Evolutionary conservation across 345 rosid species (phyloP), one percentile per base, ranked within the genome.

Genomic region (Brassica juncea): DNA sequence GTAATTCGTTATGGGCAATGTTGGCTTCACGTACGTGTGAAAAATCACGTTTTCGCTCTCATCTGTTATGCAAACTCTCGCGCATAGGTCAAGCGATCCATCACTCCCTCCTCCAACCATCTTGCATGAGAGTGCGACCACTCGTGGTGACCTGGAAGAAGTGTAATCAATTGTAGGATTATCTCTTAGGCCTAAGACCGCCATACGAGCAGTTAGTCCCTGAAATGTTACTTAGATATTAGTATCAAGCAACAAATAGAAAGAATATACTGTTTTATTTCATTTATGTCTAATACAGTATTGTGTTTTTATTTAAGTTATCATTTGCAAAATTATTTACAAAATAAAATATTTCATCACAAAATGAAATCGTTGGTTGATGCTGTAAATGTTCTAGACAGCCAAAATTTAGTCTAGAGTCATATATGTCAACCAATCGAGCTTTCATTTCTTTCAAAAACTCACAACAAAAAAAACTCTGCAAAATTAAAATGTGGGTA

Each of bases 11-110:
- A 94, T 88, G 1, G 88, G 89, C 73, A 89, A 74, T 16, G 76
- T 68, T 27, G 98, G 96, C 54, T 92, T 90, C 70, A 94, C 87
- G 76, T 87, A 90, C 39, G 88, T n/a, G 32, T 90, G 94, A 87
- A 92, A 90, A 77, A 92, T 73, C 16, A 92, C 78, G 66, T 89
- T 89, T 72, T 94, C 97, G 37, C 60, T 77, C 9, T 37, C 42
- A 37, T 37, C 42, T 37, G 42, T 37, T 37, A 37, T 37, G 42
- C 42, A 37, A 37, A 37, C 42, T 8, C 42, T 37, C 42, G 42
- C 42, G 11, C 42, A 37, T 37, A 37, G 42, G 42, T 37, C 42
- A 37, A 37, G 42, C 42, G 42, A 37, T 37, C 3, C 42, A 9
- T 37, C 42, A 37, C 42, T 37, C 42, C 42, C 42, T 37, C 42